These are phyloP conservation scores for Fraxinus paxiana DNA, from an alignment of 305 asterid species.

Conservation along the genomic window DNA sequence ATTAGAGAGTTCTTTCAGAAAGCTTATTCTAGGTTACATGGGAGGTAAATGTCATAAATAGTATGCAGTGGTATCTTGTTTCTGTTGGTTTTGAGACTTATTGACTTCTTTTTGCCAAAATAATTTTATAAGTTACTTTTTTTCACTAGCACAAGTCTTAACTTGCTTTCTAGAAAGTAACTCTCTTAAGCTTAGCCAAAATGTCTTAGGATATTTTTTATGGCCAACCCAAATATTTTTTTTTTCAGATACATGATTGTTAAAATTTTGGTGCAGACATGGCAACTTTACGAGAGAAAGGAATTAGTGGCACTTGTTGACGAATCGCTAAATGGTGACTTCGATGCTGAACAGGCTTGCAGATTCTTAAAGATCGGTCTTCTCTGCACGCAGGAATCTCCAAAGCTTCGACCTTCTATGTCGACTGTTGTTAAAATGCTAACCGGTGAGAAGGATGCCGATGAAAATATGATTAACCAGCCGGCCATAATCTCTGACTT, in stretches of 20 bases:
- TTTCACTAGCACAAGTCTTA: background rate
- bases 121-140: background rate
- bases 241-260: background rate
- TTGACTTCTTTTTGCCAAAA: background rate
- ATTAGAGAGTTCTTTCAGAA: background rate
- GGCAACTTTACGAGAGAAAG: slow-evolving; percentile 64
- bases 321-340: slow-evolving; percentile 53
- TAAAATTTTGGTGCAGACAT: slow-evolving; percentile 45
- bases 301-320: slow-evolving; percentile 68
- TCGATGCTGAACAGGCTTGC: slow-evolving; percentile 81
- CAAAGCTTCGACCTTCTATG: slow-evolving; percentile 89
- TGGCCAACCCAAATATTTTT: background rate
- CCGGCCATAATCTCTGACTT: slow-evolving; percentile 70
- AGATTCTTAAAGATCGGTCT: slow-evolving; percentile 70
- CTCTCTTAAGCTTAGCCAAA: background rate
- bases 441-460: slow-evolving; percentile 41
- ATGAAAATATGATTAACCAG: slow-evolving; percentile 29
- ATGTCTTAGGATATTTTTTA: background rate
- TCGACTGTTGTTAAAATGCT: slow-evolving; percentile 73
- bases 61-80: background rate
- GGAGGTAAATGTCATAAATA: background rate
- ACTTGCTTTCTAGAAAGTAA: background rate
- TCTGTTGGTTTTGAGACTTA: background rate
- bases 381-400: slow-evolving; percentile 84
- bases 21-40: background rate